phyloP scores from a whole-genome alignment of 1,284 basidiomycete genomes.

The Golubevia sp. region DNA sequence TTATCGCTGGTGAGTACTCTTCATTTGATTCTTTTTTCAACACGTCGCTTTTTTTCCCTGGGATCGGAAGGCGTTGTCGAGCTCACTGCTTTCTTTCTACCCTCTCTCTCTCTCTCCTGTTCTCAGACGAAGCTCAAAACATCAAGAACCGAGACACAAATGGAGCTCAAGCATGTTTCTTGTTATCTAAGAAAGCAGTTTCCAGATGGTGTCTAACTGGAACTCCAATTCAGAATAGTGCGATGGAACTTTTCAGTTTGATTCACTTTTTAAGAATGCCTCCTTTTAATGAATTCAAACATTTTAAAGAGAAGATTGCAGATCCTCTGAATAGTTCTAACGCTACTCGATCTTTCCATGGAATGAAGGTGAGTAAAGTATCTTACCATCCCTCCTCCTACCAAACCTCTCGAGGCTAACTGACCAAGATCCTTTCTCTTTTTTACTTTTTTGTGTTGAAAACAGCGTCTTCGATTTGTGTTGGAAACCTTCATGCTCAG shows the following conservation, averaged over 20 bases:
- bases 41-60: background rate
- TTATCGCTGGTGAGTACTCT: slow-evolving; percentile 36
- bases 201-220: slow-evolving; percentile 56
- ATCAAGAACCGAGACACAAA: slow-evolving; percentile 58
- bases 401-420: too few species aligned
- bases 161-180: slow-evolving; percentile 38
- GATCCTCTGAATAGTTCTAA: slow-evolving; percentile 47
- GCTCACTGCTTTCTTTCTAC: background rate
- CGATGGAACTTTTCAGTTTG: slow-evolving; percentile 50
- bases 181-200: slow-evolving; percentile 25
- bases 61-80: too few species aligned
- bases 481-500: slow-evolving; percentile 55
- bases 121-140: slow-evolving; percentile 51
- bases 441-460: background rate
- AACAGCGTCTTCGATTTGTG: slow-evolving; percentile 40
- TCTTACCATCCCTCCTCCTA: too few species aligned
- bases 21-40: background rate
- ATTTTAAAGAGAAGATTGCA: slow-evolving; percentile 57
- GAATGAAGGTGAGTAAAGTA: slow-evolving; percentile 25
- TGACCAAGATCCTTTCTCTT: background rate
- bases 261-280: slow-evolving; percentile 52
- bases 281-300: slow-evolving; percentile 49
- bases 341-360: slow-evolving; percentile 44
- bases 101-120: background rate
- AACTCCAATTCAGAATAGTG: slow-evolving; percentile 57